Evolutionary conservation across 164 flowering plant species (phyloP).

Genomic region (Nelumbo lutea): DNA sequence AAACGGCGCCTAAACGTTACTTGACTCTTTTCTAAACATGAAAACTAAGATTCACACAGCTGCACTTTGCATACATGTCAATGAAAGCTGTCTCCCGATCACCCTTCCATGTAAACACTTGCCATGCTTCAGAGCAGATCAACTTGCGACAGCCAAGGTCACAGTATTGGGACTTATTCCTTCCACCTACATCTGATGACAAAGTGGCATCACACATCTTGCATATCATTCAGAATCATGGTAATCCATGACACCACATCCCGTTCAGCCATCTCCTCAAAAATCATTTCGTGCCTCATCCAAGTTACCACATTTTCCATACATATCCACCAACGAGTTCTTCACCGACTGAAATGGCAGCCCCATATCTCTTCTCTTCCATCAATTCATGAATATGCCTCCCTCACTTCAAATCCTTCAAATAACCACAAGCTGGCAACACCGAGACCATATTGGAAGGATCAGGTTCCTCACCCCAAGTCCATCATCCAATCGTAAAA

Average conservation of each 20-base stretch:
- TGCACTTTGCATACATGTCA: slow-evolving; percentile 65
- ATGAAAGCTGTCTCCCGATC: slow-evolving; percentile 56
- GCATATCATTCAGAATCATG: slow-evolving; percentile 42
- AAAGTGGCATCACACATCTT: slow-evolving; percentile 38
- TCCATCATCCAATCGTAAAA: slow-evolving; percentile 39
- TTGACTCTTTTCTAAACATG: slow-evolving; percentile 13
- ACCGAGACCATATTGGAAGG: slow-evolving; percentile 38
- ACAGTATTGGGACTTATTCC: slow-evolving; percentile 51
- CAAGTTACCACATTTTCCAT: no score
- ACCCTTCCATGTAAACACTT: slow-evolving; percentile 62
- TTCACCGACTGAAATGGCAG: slow-evolving; percentile 23
- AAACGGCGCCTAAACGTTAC: no score
- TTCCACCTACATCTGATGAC: slow-evolving; percentile 40
- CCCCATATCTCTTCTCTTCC: slow-evolving; percentile 38
- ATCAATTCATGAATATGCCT: slow-evolving; percentile 2
- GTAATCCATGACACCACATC: slow-evolving; percentile 53
- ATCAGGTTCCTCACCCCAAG: slow-evolving; percentile 39
- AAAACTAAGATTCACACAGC: slow-evolving; percentile 29
- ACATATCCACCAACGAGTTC: slow-evolving; percentile 29
- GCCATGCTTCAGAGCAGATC: slow-evolving; percentile 32
- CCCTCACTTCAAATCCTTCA: slow-evolving; percentile 25
- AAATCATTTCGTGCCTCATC: slow-evolving; percentile 57
- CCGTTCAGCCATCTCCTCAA: slow-evolving; percentile 6
- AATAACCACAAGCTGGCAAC: no score
- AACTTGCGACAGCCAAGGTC: slow-evolving; percentile 52